These are phyloP conservation scores for Colletotrichum tropicale DNA, from an alignment of 2,329 filamentous ascomycete genomes.

Conservation along the genomic window DNA sequence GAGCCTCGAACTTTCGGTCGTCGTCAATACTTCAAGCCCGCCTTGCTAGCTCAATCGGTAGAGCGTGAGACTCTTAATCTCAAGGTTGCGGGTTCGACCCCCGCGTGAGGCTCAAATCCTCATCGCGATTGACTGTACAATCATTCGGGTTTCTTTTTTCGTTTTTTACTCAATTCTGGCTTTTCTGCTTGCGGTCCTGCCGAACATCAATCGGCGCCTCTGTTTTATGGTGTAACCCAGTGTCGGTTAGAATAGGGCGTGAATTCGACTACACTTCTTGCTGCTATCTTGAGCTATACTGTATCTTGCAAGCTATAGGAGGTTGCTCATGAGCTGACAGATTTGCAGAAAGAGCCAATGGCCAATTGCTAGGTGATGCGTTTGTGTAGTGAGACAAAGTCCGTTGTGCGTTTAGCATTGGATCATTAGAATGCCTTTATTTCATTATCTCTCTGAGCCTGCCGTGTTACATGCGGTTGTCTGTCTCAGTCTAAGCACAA, in stretches of 20 bases:
- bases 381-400: background rate
- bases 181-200: background rate
- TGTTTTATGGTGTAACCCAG: background rate
- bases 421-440: background rate
- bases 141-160: background rate
- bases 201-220: background rate
- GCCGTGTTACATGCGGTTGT: background rate
- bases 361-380: background rate
- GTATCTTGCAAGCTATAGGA: background rate
- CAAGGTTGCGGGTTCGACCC: slow-evolving; percentile 26
- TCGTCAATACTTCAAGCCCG: background rate
- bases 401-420: background rate
- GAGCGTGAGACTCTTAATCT: slow-evolving; percentile 62
- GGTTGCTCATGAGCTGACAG: background rate
- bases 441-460: background rate
- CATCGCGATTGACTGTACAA: slow-evolving; percentile 1
- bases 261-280: background rate
- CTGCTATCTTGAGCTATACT: background rate
- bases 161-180: background rate
- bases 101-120: slow-evolving; percentile 23
- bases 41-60: slow-evolving; percentile 21
- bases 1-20: accelerated
- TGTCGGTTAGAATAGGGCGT: background rate
- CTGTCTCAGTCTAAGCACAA: background rate
- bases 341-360: background rate